Percentiles rank a stretch among this genome's conserved stretches.
These are phyloP conservation scores for Colletotrichum spaethianum DNA, from an alignment of 2,329 filamentous ascomycete species.

Conservation along the genomic window DNA sequence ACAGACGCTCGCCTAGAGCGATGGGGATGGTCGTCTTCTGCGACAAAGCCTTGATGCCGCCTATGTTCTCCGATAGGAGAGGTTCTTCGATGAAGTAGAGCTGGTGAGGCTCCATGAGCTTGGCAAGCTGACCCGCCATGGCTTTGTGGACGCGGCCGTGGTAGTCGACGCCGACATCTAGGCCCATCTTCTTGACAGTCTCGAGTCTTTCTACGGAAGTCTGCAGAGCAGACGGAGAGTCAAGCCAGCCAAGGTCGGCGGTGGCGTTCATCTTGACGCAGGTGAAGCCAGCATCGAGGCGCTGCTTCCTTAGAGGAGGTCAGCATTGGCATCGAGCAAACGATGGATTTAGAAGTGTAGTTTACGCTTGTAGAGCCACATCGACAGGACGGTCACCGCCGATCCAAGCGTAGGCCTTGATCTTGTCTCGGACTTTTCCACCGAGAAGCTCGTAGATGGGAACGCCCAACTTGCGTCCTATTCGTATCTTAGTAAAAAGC, in stretches of 20 bases:
- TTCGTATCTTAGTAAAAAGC: neutral
- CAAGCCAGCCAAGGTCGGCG: conserved; percentile 76
- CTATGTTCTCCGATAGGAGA: conserved; percentile 71
- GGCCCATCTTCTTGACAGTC: conserved; percentile 73
- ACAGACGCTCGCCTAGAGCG: conserved; percentile 74
- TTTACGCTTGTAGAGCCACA: conserved; percentile 68
- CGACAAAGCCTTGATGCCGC: conserved; percentile 71
- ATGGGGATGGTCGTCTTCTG: conserved; percentile 71
- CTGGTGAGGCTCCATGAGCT: conserved; percentile 71
- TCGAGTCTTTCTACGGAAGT: conserved; percentile 72
- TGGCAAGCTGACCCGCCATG: conserved; percentile 79
- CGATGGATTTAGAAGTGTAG: neutral
- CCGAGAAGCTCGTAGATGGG: conserved; percentile 77
- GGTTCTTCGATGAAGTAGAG: conserved; percentile 78
- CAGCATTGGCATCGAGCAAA: neutral
- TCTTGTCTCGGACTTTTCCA: conserved; percentile 73
- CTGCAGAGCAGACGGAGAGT: conserved; percentile 71
- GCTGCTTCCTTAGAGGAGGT: conserved; percentile 55
- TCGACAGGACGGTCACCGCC: conserved; percentile 77
- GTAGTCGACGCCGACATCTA: conserved; percentile 78
- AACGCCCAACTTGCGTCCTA: conserved; percentile 56
- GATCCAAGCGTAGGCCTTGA: conserved; percentile 78
- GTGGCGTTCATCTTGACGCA: conserved; percentile 79
- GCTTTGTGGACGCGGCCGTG: conserved; percentile 79
- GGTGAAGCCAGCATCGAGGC: conserved; percentile 69